Conservation (phyloP, 805 yeast genomes). For the Ogataea ganodermae region DNA sequence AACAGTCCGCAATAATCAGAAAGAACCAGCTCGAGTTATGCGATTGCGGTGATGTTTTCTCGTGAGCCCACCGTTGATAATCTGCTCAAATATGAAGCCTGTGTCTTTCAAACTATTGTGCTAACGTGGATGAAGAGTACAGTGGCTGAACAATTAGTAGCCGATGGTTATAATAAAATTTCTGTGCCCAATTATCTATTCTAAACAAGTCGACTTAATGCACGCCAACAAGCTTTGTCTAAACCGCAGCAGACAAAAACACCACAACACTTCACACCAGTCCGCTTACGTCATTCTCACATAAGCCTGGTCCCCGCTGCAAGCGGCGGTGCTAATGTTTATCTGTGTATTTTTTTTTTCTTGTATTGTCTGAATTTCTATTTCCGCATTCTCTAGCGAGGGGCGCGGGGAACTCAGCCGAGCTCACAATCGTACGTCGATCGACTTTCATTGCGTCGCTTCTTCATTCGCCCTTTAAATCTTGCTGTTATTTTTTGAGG, state of each 20-base stretch:
- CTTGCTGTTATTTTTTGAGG: no score
- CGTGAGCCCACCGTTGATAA: constrained; percentile 1
- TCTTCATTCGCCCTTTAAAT: no score
- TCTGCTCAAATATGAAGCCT: background rate
- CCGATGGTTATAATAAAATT: no score
- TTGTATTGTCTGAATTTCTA: no score
- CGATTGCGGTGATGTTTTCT: constrained; percentile 4
- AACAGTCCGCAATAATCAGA: constrained; percentile 1
- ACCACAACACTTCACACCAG: background rate
- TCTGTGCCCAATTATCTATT: no score
- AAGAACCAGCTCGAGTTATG: constrained; percentile 3
- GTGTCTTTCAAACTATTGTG: background rate
- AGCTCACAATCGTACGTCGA: no score
- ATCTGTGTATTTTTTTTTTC: background rate
- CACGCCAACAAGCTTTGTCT: background rate
- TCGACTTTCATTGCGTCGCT: no score
- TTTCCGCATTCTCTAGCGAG: background rate
- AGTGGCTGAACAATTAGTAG: background rate
- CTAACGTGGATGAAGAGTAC: background rate
- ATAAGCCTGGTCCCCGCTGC: background rate
- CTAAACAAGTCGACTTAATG: background rate
- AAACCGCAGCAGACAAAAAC: constrained; percentile 5
- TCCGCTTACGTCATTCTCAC: background rate
- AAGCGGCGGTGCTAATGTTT: background rate
- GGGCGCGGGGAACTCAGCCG: constrained; percentile 1